These are phyloP conservation scores for Blattamonas nauphoetae DNA, from an alignment of 78 protist species.

Conservation along the genomic window DNA sequence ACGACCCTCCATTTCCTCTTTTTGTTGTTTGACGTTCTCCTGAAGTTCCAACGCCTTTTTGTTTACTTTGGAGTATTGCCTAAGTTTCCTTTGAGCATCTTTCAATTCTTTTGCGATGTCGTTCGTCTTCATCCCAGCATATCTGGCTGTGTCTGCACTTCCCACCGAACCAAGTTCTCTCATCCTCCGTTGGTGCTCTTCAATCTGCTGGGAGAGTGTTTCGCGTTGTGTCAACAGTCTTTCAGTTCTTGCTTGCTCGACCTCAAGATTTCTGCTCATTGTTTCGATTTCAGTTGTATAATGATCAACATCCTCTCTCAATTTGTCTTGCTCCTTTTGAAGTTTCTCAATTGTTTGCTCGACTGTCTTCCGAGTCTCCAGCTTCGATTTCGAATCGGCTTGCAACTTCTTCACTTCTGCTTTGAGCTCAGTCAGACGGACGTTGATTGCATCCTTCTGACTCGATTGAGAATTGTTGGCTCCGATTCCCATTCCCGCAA, in stretches of 20 bases:
- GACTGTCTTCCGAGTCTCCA: background rate
- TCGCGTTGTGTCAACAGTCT: too few species aligned
- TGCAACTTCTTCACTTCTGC: background rate
- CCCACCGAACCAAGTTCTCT: conserved; percentile 68
- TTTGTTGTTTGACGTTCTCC: conserved; percentile 42
- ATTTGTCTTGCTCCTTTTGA: background rate
- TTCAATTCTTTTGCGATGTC: background rate
- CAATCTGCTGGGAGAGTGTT: too few species aligned
- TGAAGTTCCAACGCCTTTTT: conserved; percentile 91
- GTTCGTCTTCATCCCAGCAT: background rate
- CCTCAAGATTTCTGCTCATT: too few species aligned
- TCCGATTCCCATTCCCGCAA: background rate
- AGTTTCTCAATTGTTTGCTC: conserved; percentile 11
- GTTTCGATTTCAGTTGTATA: too few species aligned
- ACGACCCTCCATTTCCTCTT: conserved; percentile 27
- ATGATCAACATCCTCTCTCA: background rate
- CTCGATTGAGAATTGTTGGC: background rate
- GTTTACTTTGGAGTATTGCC: conserved; percentile 69
- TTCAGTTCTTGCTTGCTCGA: too few species aligned
- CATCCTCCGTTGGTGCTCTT: conserved; percentile 30
- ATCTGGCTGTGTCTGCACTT: conserved; percentile 12
- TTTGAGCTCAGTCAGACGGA: background rate
- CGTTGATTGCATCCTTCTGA: background rate
- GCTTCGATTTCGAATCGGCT: background rate
- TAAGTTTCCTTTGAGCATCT: conserved; percentile 37